phyloP scores from a whole-genome alignment of 257 asterid genomes.

The Petunia axillaris region DNA sequence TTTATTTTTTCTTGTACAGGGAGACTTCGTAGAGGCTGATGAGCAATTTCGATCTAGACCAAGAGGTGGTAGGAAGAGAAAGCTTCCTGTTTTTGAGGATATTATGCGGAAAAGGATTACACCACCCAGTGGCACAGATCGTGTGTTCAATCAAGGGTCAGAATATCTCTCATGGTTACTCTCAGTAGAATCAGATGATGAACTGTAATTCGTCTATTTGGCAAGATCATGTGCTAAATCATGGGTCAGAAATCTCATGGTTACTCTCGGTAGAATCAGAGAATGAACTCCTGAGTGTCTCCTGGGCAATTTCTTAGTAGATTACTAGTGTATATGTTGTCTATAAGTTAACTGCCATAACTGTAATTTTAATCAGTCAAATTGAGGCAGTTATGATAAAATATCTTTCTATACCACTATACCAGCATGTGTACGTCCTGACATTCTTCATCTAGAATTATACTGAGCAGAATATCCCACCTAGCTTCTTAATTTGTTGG shows the following conservation, averaged over 20 bases:
- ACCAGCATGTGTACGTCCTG: no score
- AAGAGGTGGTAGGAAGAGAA: slow-evolving; percentile 86
- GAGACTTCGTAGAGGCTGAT: slow-evolving; percentile 72
- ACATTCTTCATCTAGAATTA: no score
- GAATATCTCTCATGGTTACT: slow-evolving; percentile 42
- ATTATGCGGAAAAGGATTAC: slow-evolving; percentile 69
- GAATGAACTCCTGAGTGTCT: not conserved
- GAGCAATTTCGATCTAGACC: slow-evolving; percentile 70
- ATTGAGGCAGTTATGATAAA: no score
- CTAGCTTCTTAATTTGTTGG: no score
- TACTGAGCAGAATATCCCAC: no score
- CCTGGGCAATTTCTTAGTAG: not conserved
- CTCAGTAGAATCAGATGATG: slow-evolving; percentile 40
- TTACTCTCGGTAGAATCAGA: not conserved
- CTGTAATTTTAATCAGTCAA: no score
- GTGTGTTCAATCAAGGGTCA: slow-evolving; percentile 31
- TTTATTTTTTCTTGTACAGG: slow-evolving; percentile 46
- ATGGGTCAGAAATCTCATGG: not conserved
- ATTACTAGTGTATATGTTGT: not conserved
- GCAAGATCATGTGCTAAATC: not conserved
- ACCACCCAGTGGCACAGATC: slow-evolving; percentile 59
- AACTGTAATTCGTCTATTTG: not conserved
- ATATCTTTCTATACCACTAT: no score
- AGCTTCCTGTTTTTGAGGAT: slow-evolving; percentile 55
- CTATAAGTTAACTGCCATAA: not conserved